A percentile compares a stretch with the other conserved stretches of the same genome.
phyloP scores from a whole-genome alignment of 2,329 filamentous ascomycete species.

The Samsoniella hepiali region DNA sequence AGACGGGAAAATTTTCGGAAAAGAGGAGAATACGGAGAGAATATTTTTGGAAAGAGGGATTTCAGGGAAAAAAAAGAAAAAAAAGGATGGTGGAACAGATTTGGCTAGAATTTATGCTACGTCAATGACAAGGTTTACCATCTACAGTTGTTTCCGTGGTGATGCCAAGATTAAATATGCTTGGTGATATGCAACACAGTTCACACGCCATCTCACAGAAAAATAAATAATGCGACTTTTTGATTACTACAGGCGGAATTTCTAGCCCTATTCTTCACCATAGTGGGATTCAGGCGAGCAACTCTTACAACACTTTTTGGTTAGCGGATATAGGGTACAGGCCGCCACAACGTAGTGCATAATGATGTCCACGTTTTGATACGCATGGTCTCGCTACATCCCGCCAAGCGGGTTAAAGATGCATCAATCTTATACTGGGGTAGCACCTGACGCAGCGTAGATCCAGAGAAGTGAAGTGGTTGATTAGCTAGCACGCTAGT shows the following conservation, averaged over 20 bases:
- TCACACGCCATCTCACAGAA: too few relatives aligned
- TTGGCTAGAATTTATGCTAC: neutral
- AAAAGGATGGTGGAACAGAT: neutral
- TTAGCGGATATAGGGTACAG: neutral
- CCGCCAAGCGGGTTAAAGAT: too few relatives aligned
- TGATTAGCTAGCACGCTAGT: conserved; percentile 20
- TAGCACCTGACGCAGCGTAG: too few relatives aligned
- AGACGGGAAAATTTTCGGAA: neutral
- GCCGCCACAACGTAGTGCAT: neutral
- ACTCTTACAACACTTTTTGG: neutral
- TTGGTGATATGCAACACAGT: too few relatives aligned
- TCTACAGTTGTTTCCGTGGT: neutral
- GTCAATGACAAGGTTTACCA: neutral
- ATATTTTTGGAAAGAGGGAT: neutral
- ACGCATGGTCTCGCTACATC: too few relatives aligned
- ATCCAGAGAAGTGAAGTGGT: conserved; percentile 16
- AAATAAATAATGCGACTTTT: too few relatives aligned
- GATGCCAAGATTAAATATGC: too few relatives aligned
- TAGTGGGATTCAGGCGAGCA: neutral
- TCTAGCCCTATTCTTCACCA: neutral
- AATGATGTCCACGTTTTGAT: too few relatives aligned
- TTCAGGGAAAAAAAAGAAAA: neutral
- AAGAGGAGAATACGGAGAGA: neutral
- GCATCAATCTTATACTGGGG: neutral
- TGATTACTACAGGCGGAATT: too few relatives aligned